Evolutionary conservation across 2,329 filamentous ascomycete genomes (phyloP), one percentile per base, ranked within the genome.

Genomic region (Lojkania enalia): DNA sequence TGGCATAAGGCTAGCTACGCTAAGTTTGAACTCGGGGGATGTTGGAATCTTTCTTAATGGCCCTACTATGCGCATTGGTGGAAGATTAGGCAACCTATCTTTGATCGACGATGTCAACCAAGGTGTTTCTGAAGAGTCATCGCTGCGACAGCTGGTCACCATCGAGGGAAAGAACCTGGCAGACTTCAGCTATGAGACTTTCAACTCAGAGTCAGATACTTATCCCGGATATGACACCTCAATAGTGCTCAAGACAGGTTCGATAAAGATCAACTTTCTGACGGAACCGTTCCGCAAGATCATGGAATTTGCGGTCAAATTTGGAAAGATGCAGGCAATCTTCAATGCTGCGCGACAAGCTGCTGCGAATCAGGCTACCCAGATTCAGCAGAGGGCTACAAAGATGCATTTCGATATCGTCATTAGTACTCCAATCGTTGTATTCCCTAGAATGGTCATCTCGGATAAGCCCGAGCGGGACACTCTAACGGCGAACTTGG

Each of bases 211-310:
- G 16, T 84, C 85, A 2, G 81, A 86, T 41, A 79, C 82, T 9
- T 97, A 97, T 60, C 95, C 94, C 4, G 95, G 94, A 9, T 96
- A 97, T 62, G 92, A 97, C 64, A 94, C 89, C 12, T 92, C 91
- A 1, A 84, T 99, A 20, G 95, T 84, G 62, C 76, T 99, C 9
- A 85, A 92, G 25, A 92, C 94, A 14, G 94, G 94, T 1, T 99
- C 94, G 0, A 86, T 99, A 68, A 97, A 95, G 72, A 79, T 99
- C 65, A 97, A 96, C 67, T 99, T 99, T 67, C 74, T 97, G 3
- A 92, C 96, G 50, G 95, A 99, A 68, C 94, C 94, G 0, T 96
- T 97, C 76, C 84, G 94, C 40, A 97, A 97, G 72, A 97, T 99
- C 53, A 89, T 99, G 70, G 89, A 95, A 56, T 99, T 99, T 70